A percentile compares a stretch with the other conserved stretches of the same genome.
Conservation (phyloP, 805 yeast species). For the Myxozyma geophila region DNA sequence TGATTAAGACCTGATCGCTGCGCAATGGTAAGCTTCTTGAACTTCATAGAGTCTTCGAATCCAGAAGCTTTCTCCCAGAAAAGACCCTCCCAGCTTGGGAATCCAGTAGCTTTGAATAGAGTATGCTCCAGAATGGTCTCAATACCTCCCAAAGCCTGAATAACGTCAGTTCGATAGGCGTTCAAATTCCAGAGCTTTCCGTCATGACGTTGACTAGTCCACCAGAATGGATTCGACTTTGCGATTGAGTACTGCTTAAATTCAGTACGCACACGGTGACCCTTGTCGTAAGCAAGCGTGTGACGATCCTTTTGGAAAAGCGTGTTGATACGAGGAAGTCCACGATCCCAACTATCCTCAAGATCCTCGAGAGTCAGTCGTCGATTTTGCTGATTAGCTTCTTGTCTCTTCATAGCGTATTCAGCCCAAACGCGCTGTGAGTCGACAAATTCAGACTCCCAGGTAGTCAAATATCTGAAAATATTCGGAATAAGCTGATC, state of each 20-base stretch:
- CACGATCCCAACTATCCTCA: conserved; percentile 95
- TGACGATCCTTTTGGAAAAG: conserved; percentile 93
- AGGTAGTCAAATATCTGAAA: conserved; percentile 87
- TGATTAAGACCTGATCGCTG: conserved; percentile 97
- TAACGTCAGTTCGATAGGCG: conserved; percentile 92
- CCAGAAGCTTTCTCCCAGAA: conserved; percentile 99
- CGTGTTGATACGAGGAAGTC: conserved; percentile 94
- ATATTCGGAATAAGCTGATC: conserved; percentile 87
- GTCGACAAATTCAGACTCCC: conserved; percentile 96
- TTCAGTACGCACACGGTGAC: conserved; percentile 81
- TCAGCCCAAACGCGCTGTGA: conserved; percentile 98
- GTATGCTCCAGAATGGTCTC: conserved; percentile 96
- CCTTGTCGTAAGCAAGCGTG: conserved; percentile 91
- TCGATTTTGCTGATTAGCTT: conserved; percentile 82
- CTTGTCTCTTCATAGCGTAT: conserved; percentile 85
- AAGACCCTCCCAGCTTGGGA: conserved; percentile 97
- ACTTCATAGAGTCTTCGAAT: conserved; percentile 93
- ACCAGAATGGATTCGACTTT: conserved; percentile 90
- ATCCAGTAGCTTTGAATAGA: conserved; percentile 93
- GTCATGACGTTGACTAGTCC: conserved; percentile 92
- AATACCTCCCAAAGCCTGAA: conserved; percentile 96
- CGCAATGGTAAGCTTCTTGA: conserved; percentile 94
- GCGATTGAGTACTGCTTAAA: conserved; percentile 74
- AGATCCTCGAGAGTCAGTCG: conserved; percentile 89
- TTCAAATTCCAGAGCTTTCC: conserved; percentile 94